Conservation (phyloP, 257 asterid genomes). For the Solanum lycopersicoides region DNA sequence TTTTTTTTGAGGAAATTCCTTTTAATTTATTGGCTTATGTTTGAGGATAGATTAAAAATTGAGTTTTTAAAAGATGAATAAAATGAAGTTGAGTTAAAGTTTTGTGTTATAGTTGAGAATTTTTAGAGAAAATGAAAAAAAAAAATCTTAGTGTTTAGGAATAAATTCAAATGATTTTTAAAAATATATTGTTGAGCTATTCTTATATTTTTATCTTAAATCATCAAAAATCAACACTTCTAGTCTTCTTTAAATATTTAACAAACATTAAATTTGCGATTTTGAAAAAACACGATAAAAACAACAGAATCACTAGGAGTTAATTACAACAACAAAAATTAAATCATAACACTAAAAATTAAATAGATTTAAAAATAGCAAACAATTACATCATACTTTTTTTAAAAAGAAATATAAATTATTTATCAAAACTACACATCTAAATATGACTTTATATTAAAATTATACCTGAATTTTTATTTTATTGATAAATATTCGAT, state of each 20-base stretch:
- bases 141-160: not conserved
- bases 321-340: not conserved
- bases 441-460: not conserved
- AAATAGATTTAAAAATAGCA: too few relatives aligned
- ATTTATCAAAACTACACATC: not conserved
- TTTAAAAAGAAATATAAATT: too few relatives aligned
- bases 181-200: not conserved
- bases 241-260: not conserved
- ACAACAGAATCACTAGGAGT: not conserved
- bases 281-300: not conserved
- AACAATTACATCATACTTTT: not conserved
- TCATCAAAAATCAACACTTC: not conserved
- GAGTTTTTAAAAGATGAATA: not conserved
- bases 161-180: not conserved
- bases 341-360: not conserved
- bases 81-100: not conserved
- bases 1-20: not conserved
- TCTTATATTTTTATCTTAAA: not conserved
- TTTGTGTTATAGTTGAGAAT: not conserved
- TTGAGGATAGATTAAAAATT: not conserved
- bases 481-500: not conserved
- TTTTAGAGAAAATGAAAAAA: not conserved
- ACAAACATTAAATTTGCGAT: not conserved
- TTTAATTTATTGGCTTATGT: not conserved
- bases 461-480: too few relatives aligned